Evolutionary conservation across 176 grass and related monocot genomes (phyloP).

Genomic region (Juncus inflexus): DNA sequence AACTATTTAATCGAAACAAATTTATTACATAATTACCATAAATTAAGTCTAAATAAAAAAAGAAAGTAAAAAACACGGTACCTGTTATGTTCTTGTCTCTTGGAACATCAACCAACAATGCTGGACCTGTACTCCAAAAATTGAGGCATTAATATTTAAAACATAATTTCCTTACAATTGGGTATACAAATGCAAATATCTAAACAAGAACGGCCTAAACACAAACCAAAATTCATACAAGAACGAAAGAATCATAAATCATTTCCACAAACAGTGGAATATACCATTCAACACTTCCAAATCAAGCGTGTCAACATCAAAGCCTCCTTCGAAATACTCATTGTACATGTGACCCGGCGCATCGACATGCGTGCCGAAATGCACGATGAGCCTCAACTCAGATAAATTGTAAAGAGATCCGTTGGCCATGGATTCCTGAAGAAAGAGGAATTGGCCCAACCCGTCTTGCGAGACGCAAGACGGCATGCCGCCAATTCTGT

Average conservation of each 20-base stretch:
- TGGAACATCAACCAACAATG: conserved; percentile 81
- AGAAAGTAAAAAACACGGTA: conserved; percentile 9
- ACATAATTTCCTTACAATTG: too few species aligned
- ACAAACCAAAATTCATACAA: not conserved
- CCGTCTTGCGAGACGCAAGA: conserved; percentile 30
- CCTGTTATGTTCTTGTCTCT: conserved; percentile 91
- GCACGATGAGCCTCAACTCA: conserved; percentile 49
- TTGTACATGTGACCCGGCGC: conserved; percentile 35
- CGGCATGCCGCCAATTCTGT: conserved; percentile 49
- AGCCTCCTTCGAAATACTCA: conserved; percentile 48
- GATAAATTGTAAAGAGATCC: conserved; percentile 63
- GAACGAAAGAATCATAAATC: not conserved
- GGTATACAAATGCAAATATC: too few species aligned
- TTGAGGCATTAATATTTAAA: not conserved
- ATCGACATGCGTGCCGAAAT: conserved; percentile 71
- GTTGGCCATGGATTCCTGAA: conserved; percentile 63
- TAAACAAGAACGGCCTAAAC: not conserved
- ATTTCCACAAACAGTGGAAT: not conserved
- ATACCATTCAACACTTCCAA: conserved; percentile 71
- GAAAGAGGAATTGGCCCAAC: conserved; percentile 41
- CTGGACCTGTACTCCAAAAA: conserved; percentile 56
- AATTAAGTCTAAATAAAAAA: not conserved
- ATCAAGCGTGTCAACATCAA: conserved; percentile 73
- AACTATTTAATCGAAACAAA: too few species aligned
- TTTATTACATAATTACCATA: not conserved